Evolutionary conservation across 208 protist species (phyloP).

Genomic region (Acanthamoeba comandoni): DNA sequence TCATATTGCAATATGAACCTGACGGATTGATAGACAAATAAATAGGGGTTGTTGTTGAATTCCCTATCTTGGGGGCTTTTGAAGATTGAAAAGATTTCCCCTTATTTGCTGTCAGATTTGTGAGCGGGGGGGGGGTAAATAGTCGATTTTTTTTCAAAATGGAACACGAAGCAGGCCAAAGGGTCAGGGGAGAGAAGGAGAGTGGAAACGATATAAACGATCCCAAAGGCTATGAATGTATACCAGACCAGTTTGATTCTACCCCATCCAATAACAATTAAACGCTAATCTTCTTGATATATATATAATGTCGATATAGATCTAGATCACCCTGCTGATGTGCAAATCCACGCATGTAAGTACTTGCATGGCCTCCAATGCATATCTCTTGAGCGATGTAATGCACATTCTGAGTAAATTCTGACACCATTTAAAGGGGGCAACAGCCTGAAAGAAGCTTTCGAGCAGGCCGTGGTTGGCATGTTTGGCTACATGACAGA

Average conservation of each 20-base stretch:
- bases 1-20: no score
- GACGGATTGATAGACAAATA: no score
- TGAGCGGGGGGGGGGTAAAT: no score
- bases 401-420: no score
- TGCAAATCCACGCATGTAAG: conserved; percentile 69
- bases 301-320: conserved; percentile 11
- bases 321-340: conserved; percentile 74
- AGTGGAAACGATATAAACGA: conserved; percentile 38
- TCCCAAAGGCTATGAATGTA: conserved; percentile 56
- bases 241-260: background rate
- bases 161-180: background rate
- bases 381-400: no score
- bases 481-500: conserved; percentile 75
- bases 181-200: conserved; percentile 25
- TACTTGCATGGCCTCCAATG: no score
- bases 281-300: background rate
- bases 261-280: background rate
- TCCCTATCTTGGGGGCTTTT: no score
- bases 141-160: no score
- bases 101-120: no score
- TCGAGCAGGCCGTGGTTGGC: conserved; percentile 49
- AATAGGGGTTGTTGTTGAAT: no score
- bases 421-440: conserved; percentile 30
- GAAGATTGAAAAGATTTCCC: no score
- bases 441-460: conserved; percentile 36